Evolutionary conservation across 1,139 yeast genomes (phyloP).

Genomic region (Blastobotrys proliferans): DNA sequence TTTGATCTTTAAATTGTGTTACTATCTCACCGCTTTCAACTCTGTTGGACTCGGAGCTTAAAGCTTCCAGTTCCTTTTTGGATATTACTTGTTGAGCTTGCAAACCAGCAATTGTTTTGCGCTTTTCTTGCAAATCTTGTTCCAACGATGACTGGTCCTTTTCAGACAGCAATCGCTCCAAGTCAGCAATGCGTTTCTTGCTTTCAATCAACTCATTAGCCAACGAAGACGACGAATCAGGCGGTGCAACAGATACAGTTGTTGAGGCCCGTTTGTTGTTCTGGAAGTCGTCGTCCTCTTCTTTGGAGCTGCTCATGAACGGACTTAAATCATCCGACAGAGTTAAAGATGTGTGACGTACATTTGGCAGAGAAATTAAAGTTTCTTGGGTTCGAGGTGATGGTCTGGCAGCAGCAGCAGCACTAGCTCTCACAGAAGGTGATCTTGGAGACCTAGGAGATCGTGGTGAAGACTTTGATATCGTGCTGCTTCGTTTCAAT

Average conservation of each 20-base stretch:
- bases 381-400: no score
- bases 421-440: no score
- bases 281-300: no score
- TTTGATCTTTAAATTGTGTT: conserved; percentile 28
- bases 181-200: conserved; percentile 31
- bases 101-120: conserved; percentile 34
- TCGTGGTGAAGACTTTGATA: conserved; percentile 8
- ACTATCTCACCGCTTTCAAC: conserved; percentile 23
- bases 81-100: conserved; percentile 35
- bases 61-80: conserved; percentile 30
- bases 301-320: no score
- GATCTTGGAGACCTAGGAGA: conserved; percentile 2
- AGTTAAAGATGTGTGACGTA: no score
- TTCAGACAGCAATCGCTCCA: conserved; percentile 29
- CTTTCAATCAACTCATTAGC: conserved; percentile 30
- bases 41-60: conserved; percentile 24
- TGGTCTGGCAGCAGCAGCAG: no score
- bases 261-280: no score
- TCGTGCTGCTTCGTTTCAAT: conserved; percentile 8
- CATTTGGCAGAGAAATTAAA: no score
- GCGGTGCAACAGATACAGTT: no score
- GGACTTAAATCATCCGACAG: conserved; percentile 22
- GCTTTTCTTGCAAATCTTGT: conserved; percentile 30
- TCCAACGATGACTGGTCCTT: conserved; percentile 25
- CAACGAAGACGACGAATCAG: conserved; percentile 14